Conservation (phyloP, 1,284 basidiomycete genomes). For the Ceratobasidium sp. region DNA sequence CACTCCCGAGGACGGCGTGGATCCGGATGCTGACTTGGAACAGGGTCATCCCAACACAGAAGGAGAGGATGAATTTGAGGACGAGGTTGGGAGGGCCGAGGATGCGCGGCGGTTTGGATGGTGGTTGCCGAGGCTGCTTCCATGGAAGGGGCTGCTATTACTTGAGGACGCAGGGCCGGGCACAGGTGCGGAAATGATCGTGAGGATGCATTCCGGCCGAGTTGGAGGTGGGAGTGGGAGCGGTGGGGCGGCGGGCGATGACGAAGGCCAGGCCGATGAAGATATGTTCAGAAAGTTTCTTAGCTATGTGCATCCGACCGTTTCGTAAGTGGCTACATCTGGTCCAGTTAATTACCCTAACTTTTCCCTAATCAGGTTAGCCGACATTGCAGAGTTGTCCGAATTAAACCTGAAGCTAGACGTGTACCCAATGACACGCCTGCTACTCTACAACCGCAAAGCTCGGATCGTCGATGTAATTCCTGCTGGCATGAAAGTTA, state of each 20-base stretch:
- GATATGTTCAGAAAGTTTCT: slow-evolving; percentile 40
- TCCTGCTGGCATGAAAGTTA: slow-evolving; percentile 81
- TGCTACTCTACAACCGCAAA: slow-evolving; percentile 89
- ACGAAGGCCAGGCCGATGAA: slow-evolving; percentile 32
- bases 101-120: slow-evolving; percentile 47
- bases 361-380: slow-evolving; percentile 65
- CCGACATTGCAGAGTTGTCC: slow-evolving; percentile 85
- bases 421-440: slow-evolving; percentile 86
- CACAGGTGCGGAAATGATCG: slow-evolving; percentile 35
- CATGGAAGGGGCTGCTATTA: slow-evolving; percentile 47
- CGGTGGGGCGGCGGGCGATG: slow-evolving; percentile 45
- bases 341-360: too few species aligned
- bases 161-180: slow-evolving; percentile 36
- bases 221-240: slow-evolving; percentile 48
- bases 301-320: slow-evolving; percentile 56
- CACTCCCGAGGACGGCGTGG: slow-evolving; percentile 62
- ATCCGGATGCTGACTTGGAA: slow-evolving; percentile 58
- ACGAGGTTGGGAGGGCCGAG: slow-evolving; percentile 52
- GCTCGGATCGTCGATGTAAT: slow-evolving; percentile 91
- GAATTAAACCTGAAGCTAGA: slow-evolving; percentile 89
- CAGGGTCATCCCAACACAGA: slow-evolving; percentile 53
- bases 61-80: slow-evolving; percentile 64
- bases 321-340: too few species aligned
- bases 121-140: slow-evolving; percentile 46
- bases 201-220: slow-evolving; percentile 31